These are phyloP conservation scores for Metschnikowia bowlesiae DNA, from an alignment of 805 yeast species.

Conservation along the genomic window DNA sequence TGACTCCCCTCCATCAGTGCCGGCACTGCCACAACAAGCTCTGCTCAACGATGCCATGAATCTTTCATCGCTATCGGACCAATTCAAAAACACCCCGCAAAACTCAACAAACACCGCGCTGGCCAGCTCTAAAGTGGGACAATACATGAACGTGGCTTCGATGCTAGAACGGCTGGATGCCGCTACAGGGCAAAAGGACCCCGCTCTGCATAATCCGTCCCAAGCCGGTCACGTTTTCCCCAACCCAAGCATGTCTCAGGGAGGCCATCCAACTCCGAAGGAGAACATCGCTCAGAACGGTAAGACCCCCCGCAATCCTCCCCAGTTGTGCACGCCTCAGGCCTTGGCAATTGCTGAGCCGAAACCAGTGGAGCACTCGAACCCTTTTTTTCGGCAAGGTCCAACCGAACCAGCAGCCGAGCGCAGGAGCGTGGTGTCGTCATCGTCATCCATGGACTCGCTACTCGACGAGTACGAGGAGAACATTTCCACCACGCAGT, in stretches of 20 bases:
- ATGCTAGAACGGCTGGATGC: too few relatives aligned
- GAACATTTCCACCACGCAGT: conserved; percentile 28
- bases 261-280: too few relatives aligned
- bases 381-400: not conserved
- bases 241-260: too few relatives aligned
- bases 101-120: conserved; percentile 8
- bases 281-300: not conserved
- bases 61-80: not conserved
- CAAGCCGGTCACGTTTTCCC: too few relatives aligned
- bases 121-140: conserved; percentile 23
- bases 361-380: conserved; percentile 9
- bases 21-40: conserved; percentile 29
- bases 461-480: conserved; percentile 43
- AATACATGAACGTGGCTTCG: too few relatives aligned
- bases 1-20: conserved; percentile 43
- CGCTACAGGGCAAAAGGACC: too few relatives aligned
- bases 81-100: not conserved
- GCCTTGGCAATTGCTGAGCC: not conserved
- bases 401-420: not conserved
- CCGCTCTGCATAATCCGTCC: too few relatives aligned
- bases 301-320: too few relatives aligned
- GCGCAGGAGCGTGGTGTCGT: conserved; percentile 5
- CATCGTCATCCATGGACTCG: conserved; percentile 34
- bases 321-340: not conserved
- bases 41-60: not conserved